A percentile compares a stretch with the other conserved stretches of the same genome.
Evolutionary conservation across 371 early-diverging fungal genomes (phyloP).

Genomic region (Rhizopus delemar): DNA sequence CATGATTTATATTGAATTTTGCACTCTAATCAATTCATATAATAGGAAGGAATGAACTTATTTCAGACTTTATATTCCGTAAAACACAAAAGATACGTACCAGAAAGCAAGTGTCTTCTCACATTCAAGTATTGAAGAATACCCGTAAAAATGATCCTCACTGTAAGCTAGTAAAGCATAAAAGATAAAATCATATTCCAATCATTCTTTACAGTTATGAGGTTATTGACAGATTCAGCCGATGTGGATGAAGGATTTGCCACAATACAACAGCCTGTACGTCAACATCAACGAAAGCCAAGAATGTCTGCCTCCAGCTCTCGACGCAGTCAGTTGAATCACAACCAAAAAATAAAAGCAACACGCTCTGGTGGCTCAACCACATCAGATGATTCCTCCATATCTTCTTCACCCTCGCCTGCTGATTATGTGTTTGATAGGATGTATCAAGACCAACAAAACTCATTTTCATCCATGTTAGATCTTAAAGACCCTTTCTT

Average conservation of each 20-base stretch:
- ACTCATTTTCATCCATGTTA: slow-evolving; percentile 24
- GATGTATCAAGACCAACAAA: slow-evolving; percentile 37
- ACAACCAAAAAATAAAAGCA: slow-evolving; percentile 10
- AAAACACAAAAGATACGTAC: slow-evolving; percentile 66
- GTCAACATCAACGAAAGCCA: slow-evolving; percentile 9
- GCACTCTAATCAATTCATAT: too few relatives aligned
- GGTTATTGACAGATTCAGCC: slow-evolving; percentile 51
- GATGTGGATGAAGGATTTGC: slow-evolving; percentile 33
- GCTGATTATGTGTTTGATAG: slow-evolving; percentile 50
- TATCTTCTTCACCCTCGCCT: slow-evolving; percentile 31
- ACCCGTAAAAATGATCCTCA: slow-evolving; percentile 65
- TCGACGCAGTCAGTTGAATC: neutral
- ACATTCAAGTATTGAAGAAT: slow-evolving; percentile 76
- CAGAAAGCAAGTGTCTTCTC: slow-evolving; percentile 78
- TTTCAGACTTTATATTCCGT: slow-evolving; percentile 72
- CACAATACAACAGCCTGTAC: slow-evolving; percentile 8
- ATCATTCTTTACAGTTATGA: slow-evolving; percentile 46
- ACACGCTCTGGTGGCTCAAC: slow-evolving; percentile 3
- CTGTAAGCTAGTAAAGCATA: slow-evolving; percentile 36
- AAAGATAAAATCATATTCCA: neutral
- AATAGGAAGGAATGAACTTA: slow-evolving; percentile 63
- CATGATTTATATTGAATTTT: too few relatives aligned
- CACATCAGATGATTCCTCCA: slow-evolving; percentile 48
- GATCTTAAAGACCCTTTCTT: slow-evolving; percentile 31
- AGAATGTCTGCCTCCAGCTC: neutral